Evolutionary conservation across 225 moss, liverwort and hornwort species (phyloP).

Genomic region (Bryoerythrophyllum caledonicum): DNA sequence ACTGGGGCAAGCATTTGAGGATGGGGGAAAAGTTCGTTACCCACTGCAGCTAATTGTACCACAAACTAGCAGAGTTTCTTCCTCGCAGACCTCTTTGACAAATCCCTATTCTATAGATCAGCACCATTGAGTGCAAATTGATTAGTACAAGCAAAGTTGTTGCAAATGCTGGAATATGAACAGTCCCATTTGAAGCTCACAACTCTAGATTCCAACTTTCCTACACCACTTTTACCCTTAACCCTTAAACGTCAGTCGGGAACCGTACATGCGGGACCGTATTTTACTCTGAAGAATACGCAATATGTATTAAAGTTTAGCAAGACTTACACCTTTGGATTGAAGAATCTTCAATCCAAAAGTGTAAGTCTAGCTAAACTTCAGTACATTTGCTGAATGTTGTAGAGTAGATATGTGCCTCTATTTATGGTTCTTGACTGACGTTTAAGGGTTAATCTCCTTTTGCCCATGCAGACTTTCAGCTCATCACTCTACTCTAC

Average conservation of each 20-base stretch:
- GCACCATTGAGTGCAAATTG: constrained; percentile 20
- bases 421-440: no score
- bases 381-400: no score
- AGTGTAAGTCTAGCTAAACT: no score
- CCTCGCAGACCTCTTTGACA: constrained; percentile 23
- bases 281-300: no score
- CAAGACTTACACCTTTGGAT: no score
- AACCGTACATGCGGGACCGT: no score
- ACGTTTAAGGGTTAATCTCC: not conserved
- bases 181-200: not conserved
- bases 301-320: no score
- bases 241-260: no score
- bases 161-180: not conserved
- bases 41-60: not conserved
- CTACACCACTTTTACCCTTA: constrained; percentile 1
- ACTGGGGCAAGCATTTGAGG: constrained; percentile 25
- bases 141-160: constrained; percentile 34
- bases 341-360: no score
- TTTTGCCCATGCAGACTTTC: constrained; percentile 27
- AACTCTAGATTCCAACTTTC: constrained; percentile 7
- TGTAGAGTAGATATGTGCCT: no score
- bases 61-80: constrained; percentile 7
- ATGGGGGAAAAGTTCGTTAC: constrained; percentile 37
- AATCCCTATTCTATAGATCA: constrained; percentile 11
- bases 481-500: constrained; percentile 27